These are phyloP conservation scores for Nothophoma quercina DNA, from an alignment of 2,329 filamentous ascomycete genomes.

Conservation along the genomic window DNA sequence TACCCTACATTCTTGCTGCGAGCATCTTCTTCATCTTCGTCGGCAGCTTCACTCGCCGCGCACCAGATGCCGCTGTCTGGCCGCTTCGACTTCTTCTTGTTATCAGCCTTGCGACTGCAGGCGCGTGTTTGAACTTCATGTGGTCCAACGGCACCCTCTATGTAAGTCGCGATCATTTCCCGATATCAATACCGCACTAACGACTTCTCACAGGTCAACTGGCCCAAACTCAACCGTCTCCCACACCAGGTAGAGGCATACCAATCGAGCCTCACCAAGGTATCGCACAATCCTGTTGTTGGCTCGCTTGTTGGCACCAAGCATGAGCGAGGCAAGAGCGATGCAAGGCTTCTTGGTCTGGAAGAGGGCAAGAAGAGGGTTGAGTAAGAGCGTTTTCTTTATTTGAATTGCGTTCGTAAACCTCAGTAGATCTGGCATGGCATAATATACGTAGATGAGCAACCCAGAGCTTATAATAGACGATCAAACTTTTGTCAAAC, in stretches of 20 bases:
- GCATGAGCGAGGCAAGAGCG: constrained; percentile 85
- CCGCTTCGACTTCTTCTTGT: constrained; percentile 83
- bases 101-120: constrained; percentile 75
- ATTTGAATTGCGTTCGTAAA: not conserved
- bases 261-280: constrained; percentile 83
- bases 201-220: constrained; percentile 77
- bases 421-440: constrained; percentile 3
- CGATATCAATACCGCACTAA: too few relatives aligned
- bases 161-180: too few relatives aligned
- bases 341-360: constrained; percentile 79
- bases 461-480: constrained; percentile 1
- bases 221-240: constrained; percentile 93
- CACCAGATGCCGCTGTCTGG: constrained; percentile 78
- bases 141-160: constrained; percentile 88
- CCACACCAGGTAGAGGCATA: constrained; percentile 88
- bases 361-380: constrained; percentile 99
- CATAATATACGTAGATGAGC: constrained; percentile 6
- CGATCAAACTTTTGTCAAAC: too few relatives aligned
- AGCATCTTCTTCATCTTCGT: constrained; percentile 84
- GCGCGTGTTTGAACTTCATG: constrained; percentile 80
- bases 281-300: constrained; percentile 81
- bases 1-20: constrained; percentile 89
- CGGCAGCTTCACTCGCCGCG: constrained; percentile 73
- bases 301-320: constrained; percentile 70
- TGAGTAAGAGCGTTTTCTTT: constrained; percentile 62